Base-by-base conservation (phyloP, 805 yeast species). In the Metschnikowia rubicola region DNA sequence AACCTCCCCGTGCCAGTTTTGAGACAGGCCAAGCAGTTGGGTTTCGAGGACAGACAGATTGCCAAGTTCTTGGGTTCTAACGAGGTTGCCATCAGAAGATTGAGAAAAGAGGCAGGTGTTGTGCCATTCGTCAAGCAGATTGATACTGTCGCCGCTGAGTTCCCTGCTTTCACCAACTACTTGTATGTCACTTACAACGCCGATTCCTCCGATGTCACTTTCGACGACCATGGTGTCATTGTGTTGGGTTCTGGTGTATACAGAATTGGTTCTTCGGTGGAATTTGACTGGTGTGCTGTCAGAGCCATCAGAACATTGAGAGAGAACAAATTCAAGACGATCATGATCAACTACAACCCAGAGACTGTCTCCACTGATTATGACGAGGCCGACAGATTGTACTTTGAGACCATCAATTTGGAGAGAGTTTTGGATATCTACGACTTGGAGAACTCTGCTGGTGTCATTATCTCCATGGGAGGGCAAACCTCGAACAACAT, bases 221-320 rank as follows among this genome's bases (percentile, higher is more conserved):
- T 92, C 63, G 83, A 90, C 57, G 97, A 92, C 55, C 83, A 90
- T 55, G 97, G 97, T 67, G 85, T 87, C 43, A 88, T 92, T 87
- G 99, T 92, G 37, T 77, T 92, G 50, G 98, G 98, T 56, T 90
- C 97, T 4, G 99, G 99, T 79, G 99, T 94, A 38, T 92, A 92
- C 79, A 84, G 99, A 75, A 92, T 92, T 65, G 99, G 99, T 61
- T 94, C 98, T 6, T 92, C 98, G 30, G 99, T 92, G 52, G 99
- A 92, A 72, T 92, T 92, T 65, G 99, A 92, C 74, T 92, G 98
- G 97, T 92, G 99, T 82, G 98, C 98, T 39, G 99, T 92, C 49
- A 81, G 96, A 55, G 94, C 98, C 39, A 94, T 90, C 54, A 83
- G 98, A 73, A 89, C 98, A 35, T 77, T 92, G 64, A 83, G 99